Evolutionary conservation across 768 basidiomycete genomes (phyloP).

Genomic region (Mycena metata): DNA sequence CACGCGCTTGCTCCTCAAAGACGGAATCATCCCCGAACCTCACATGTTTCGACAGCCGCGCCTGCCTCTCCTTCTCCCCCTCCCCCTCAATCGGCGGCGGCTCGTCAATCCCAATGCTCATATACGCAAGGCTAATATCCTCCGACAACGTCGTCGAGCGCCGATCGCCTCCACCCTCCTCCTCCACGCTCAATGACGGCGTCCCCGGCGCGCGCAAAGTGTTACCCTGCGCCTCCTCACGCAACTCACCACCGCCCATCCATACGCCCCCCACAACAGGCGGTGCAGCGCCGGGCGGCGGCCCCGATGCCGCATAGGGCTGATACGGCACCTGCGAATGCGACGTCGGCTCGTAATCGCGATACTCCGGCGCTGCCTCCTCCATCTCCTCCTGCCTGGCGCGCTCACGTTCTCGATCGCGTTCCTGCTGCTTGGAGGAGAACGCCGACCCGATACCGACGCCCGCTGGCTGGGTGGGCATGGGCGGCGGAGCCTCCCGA

Average conservation of each 20-base stretch:
- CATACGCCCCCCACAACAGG: conserved; percentile 51
- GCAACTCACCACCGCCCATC: conserved; percentile 45
- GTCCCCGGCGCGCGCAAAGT: not conserved
- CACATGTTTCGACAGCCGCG: conserved; percentile 52
- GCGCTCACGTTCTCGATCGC: conserved; percentile 22
- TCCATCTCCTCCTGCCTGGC: conserved; percentile 33
- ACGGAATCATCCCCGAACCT: conserved; percentile 59
- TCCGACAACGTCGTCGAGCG: conserved; percentile 34
- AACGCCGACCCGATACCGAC: conserved; percentile 14
- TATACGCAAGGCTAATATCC: conserved; percentile 48
- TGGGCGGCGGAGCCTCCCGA: not conserved
- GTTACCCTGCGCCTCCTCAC: conserved; percentile 38
- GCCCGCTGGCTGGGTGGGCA: not conserved
- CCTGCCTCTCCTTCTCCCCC: conserved; percentile 29
- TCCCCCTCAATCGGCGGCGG: conserved; percentile 24
- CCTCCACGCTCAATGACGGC: conserved; percentile 14
- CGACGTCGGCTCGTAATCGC: conserved; percentile 43
- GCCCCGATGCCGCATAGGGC: conserved; percentile 45
- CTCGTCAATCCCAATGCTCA: conserved; percentile 40
- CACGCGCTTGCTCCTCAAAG: conserved; percentile 47
- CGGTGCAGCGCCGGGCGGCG: conserved; percentile 58
- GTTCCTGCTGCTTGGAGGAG: conserved; percentile 29
- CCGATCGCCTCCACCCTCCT: conserved; percentile 33
- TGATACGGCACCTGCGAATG: conserved; percentile 34
- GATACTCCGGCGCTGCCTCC: conserved; percentile 56